Conservation (phyloP, 2,329 filamentous ascomycete species). For the Teratosphaeria epicoccoides region DNA sequence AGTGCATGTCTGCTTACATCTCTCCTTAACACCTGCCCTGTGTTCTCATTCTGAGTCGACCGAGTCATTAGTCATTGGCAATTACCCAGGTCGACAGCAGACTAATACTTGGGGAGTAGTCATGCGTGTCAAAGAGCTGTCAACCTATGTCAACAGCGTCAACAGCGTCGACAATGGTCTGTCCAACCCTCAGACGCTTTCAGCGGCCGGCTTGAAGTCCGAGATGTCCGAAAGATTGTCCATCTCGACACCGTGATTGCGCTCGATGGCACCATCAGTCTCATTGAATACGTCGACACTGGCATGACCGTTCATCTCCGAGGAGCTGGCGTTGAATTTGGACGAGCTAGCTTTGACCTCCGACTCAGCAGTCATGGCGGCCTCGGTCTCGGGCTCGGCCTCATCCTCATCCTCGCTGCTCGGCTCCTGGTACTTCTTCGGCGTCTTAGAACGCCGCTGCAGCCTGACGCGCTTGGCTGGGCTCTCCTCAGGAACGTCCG, state of each 20-base stretch:
- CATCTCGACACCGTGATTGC: not conserved
- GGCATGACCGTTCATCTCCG: not conserved
- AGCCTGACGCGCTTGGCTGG: conserved; percentile 2
- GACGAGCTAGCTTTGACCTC: too few species aligned
- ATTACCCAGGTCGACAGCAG: too few species aligned
- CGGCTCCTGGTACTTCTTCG: not conserved
- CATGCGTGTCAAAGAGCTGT: too few species aligned
- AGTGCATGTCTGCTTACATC: not conserved
- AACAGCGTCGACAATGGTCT: too few species aligned
- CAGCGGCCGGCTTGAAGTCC: not conserved
- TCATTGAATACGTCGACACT: not conserved
- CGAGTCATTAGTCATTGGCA: too few species aligned
- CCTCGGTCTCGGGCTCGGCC: not conserved
- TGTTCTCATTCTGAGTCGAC: too few species aligned
- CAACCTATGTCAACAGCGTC: too few species aligned
- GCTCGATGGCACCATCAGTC: not conserved
- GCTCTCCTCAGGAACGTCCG: not conserved
- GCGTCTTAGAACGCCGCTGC: conserved; percentile 5
- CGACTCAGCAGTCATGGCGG: too few species aligned
- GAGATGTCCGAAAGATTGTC: not conserved
- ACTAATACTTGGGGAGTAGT: too few species aligned
- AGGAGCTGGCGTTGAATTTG: too few species aligned
- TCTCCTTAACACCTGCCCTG: not conserved
- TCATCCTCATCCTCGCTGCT: conserved; percentile 1
- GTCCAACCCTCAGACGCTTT: not conserved